Evolutionary conservation across 1,284 basidiomycete species (phyloP), one percentile per base, ranked within the genome.

Genomic region (Leccinum discolor): DNA sequence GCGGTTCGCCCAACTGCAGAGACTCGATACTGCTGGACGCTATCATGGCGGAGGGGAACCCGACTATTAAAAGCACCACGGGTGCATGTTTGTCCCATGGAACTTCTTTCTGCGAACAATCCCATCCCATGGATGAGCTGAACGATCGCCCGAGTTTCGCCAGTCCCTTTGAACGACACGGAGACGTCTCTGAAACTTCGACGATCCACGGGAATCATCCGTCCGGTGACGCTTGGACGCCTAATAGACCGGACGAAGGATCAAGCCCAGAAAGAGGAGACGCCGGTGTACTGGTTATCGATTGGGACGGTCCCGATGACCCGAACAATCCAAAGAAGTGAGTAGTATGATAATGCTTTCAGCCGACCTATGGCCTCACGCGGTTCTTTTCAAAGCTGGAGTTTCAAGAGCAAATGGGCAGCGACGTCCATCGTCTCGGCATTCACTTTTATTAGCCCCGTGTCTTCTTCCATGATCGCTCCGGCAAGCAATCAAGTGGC

Each of bases 401-500:
- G 77, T 2, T 77, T 75, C 66, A 74, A 71, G 63, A 77, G 77
- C 63, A 86, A 86, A 74, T 83, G 85, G 82, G 78, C 78, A 8
- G 82, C 84, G 1, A 85, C 83, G 0, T 65, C 71, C 8, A 80
- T 85, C 59, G 78, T 87, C 1, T 85, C 83, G 12, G 78, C 79
- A 0, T 84, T 82, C 68, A 83, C 82, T 0, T 86, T 86, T 69
- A 84, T 86, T 47, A 79, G 76, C 16, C 82, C 86, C 1, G 80
- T 84, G 7, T 80, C 86, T 1, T 85, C 84, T 23, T 81, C 85
- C 35, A 90, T 92, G 85, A 82, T 91, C 38, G 88, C 93, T 0
- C 90, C 91, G 0, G 89, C 90, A 0, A 81, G 83, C 1, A 70
- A 70, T 0, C 82, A 85, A 59, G 70, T 93, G 7, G 86, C 88